Conservation (phyloP, 1,139 yeast species). For the Lodderomyces margitis region DNA sequence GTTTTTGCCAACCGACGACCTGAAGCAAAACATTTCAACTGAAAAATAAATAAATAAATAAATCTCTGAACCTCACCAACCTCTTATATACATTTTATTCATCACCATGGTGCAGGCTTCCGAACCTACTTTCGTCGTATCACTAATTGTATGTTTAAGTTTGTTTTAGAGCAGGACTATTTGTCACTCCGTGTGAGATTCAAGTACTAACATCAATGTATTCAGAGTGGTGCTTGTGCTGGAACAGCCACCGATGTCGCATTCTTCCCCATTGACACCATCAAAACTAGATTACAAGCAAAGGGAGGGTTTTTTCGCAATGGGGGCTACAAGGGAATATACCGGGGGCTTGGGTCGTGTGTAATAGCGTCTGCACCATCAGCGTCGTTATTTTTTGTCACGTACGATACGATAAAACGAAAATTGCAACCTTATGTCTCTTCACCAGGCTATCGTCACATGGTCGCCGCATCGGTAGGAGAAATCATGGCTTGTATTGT, state of each 20-base stretch:
- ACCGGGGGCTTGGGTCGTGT: constrained; percentile 89
- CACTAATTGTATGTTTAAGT: background rate
- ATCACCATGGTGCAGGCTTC: no score
- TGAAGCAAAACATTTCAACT: no score
- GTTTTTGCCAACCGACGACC: no score
- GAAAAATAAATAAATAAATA: no score
- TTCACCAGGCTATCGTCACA: constrained; percentile 57
- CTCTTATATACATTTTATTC: no score
- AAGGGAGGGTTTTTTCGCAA: constrained; percentile 88
- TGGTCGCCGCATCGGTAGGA: constrained; percentile 85
- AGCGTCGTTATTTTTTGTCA: constrained; percentile 84
- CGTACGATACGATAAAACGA: constrained; percentile 76
- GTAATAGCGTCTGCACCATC: constrained; percentile 94
- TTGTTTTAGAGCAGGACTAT: background rate
- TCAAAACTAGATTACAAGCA: constrained; percentile 92
- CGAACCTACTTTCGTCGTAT: background rate
- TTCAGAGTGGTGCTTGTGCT: constrained; percentile 87
- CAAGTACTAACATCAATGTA: background rate
- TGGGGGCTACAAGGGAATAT: constrained; percentile 92
- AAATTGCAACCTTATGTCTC: constrained; percentile 32
- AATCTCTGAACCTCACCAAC: no score
- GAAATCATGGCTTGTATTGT: constrained; percentile 92
- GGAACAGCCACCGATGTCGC: constrained; percentile 94
- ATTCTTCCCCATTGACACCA: constrained; percentile 93
- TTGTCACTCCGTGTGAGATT: background rate